Conservation (phyloP, 2,329 filamentous ascomycete genomes). For the Penicillium italicum region DNA sequence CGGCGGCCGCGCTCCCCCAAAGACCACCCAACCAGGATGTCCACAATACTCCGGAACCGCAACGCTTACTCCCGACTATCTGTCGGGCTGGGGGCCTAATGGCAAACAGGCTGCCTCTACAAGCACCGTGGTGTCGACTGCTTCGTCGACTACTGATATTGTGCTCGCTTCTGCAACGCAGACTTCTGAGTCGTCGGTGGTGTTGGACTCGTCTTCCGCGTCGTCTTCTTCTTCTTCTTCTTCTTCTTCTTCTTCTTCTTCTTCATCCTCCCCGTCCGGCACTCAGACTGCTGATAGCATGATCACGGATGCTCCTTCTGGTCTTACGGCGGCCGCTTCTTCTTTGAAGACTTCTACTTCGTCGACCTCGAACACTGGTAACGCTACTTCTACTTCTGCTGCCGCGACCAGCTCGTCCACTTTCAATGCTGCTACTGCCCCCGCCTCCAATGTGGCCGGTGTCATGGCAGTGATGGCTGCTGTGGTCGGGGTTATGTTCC, state of each 20-base stretch:
- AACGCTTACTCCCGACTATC: slow-evolving; percentile 22
- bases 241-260: too few species aligned
- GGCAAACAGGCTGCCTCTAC: slow-evolving; percentile 18
- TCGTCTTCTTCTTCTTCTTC: not conserved
- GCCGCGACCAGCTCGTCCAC: slow-evolving; percentile 5
- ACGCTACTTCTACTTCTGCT: slow-evolving; percentile 9
- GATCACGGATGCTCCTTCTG: slow-evolving; percentile 8
- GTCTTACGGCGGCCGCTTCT: not conserved
- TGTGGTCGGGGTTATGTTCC: slow-evolving; percentile 10
- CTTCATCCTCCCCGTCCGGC: not conserved
- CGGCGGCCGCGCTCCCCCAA: slow-evolving; percentile 62
- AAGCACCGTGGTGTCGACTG: slow-evolving; percentile 9
- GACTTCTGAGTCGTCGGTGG: not conserved
- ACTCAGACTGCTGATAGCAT: not conserved
- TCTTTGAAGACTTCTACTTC: slow-evolving; percentile 13
- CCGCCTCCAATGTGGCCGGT: slow-evolving; percentile 10
- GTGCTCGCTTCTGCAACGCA: not conserved
- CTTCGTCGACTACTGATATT: slow-evolving; percentile 1
- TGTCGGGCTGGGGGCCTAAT: slow-evolving; percentile 23
- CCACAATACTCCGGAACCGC: slow-evolving; percentile 26
- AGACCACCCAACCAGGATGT: slow-evolving; percentile 62
- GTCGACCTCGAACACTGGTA: not conserved
- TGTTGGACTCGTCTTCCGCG: not conserved
- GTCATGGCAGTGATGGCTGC: slow-evolving; percentile 13
- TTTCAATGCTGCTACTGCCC: slow-evolving; percentile 10